Conservation (phyloP, 73 alveolate genomes). For the Tetrahymena elliotti region DNA sequence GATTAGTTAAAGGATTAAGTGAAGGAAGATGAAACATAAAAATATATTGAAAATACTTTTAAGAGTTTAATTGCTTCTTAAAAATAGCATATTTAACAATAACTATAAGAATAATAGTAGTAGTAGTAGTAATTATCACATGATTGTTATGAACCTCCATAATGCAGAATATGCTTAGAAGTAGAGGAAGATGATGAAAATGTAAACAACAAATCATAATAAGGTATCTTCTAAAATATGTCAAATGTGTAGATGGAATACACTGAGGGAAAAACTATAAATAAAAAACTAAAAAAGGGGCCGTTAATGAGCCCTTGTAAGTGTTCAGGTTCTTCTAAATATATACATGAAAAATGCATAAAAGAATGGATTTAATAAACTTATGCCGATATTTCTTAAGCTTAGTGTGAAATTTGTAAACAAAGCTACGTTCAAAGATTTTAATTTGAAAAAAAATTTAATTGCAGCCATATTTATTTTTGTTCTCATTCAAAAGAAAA, state of each 20-base stretch:
- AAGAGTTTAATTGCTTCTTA: neutral
- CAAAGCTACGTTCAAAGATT: neutral
- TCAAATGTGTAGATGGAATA: neutral
- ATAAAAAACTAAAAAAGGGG: neutral
- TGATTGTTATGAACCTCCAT: neutral
- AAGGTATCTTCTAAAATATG: neutral
- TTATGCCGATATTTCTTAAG: neutral
- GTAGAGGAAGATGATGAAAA: neutral
- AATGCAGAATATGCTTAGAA: neutral
- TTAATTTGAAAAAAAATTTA: neutral
- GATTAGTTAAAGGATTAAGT: neutral
- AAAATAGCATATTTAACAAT: neutral
- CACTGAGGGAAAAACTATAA: neutral
- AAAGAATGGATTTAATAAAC: constrained; percentile 28
- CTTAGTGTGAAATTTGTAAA: neutral
- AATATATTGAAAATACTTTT: neutral
- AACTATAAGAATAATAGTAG: neutral
- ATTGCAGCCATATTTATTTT: neutral
- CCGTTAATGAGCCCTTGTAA: constrained; percentile 31
- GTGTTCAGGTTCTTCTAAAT: constrained; percentile 19
- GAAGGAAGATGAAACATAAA: neutral
- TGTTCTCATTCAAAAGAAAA: neutral
- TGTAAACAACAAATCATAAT: neutral
- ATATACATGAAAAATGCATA: constrained; percentile 28
- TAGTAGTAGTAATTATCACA: neutral